Evolutionary conservation across 345 rosid species (phyloP), one percentile per base, ranked within the genome.

Genomic region (Cardamine chenopodiifolia): DNA sequence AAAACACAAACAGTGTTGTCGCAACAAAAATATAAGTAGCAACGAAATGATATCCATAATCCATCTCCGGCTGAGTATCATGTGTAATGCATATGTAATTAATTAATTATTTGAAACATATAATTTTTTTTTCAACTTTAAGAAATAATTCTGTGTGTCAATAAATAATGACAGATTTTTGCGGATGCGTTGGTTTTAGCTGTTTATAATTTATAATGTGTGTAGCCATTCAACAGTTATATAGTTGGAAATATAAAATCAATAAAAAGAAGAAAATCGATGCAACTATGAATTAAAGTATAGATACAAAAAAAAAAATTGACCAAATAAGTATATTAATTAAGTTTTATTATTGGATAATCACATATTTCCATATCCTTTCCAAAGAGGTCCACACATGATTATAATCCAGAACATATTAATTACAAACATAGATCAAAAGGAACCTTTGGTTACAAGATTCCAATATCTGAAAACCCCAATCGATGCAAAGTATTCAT

Each of bases 311-410:
- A 32, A 44, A 22, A 10, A 42, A 8, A 69, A 4, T 2, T n/a
- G 5, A 50, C 32, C 20, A 54, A 28, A 63, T 54, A 73, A 20
- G 20, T 44, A 45, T 64, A 44, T 31, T 44, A 65, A 55, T 31
- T 22, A 73, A 32, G 77, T n/a, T 56, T 72, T 73, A 64, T 50
- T 60, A 68, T 50, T 67, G 0, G 48, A 68, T 69, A 63, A 70
- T 49, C 66, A 56, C 20, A 55, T 70, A 13, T 35, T 60, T 40
- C 48, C 72, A 71, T 66, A 57, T 64, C 80, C 80, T 77, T 77
- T 77, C 80, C 80, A 77, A 77, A 72, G 29, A 56, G 66, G 71
- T 76, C 71, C 80, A 76, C 70, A 76, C 80, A 76, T 76, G 79
- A 76, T 76, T 53, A 76, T 53, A 63, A 56, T 25, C 48, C 50